Evolutionary conservation across 106 monocot genomes (phyloP).

Genomic region (Posidonia australis): DNA sequence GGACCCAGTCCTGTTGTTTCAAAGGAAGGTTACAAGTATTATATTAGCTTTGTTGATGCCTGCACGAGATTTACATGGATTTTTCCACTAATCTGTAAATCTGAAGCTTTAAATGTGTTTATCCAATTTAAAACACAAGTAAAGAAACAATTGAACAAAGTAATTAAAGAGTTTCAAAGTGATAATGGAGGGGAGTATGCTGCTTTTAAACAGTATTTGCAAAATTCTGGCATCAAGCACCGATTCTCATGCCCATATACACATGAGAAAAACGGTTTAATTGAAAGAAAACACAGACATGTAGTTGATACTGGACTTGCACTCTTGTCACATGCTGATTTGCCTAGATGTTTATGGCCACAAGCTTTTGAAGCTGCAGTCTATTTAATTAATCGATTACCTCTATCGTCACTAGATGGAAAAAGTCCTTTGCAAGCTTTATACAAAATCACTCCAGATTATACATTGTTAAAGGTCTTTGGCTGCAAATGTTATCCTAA

Average conservation of each 20-base stretch:
- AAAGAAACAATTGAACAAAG: neutral
- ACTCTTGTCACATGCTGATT: no score
- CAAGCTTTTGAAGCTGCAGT: no score
- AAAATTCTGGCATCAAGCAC: no score
- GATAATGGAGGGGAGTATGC: neutral
- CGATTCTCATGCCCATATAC: no score
- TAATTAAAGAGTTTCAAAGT: neutral
- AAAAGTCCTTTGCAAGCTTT: neutral
- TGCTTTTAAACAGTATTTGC: no score
- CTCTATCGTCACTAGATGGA: no score
- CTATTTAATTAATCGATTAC: no score
- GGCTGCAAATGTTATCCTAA: neutral
- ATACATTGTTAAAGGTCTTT: neutral
- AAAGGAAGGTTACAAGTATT: neutral
- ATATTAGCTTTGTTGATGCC: neutral
- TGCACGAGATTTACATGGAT: neutral
- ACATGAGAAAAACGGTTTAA: no score
- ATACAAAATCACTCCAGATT: neutral
- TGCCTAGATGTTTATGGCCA: no score
- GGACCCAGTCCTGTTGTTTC: neutral
- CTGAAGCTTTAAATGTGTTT: neutral
- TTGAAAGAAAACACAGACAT: no score
- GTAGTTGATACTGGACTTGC: no score
- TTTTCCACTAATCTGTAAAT: neutral
- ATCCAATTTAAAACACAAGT: neutral